These are phyloP conservation scores for Tephrocybe sp. DNA, from an alignment of 768 basidiomycete species.

Conservation along the genomic window DNA sequence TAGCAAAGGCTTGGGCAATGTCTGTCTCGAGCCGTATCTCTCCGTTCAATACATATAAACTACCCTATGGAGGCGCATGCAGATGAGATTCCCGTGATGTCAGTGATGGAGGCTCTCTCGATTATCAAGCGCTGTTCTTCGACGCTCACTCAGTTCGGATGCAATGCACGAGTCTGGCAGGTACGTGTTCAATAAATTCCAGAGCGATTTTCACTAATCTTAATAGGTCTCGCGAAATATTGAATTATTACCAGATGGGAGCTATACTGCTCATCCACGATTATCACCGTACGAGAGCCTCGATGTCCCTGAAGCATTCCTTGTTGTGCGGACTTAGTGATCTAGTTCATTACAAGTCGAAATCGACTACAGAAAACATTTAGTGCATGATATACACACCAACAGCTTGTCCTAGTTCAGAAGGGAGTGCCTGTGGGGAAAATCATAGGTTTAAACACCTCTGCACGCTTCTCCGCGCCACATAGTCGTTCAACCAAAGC, in stretches of 20 bases:
- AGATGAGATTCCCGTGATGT: conserved; percentile 30
- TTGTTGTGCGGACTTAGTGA: conserved; percentile 56
- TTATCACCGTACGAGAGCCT: conserved; percentile 60
- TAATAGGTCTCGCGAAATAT: conserved; percentile 48
- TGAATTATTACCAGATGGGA: conserved; percentile 35
- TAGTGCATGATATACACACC: too few relatives aligned
- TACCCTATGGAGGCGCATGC: conserved; percentile 34
- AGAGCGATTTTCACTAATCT: background rate
- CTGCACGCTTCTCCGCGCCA: conserved; percentile 59
- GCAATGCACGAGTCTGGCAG: conserved; percentile 70
- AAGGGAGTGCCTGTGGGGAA: conserved; percentile 60
- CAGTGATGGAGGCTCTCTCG: conserved; percentile 34
- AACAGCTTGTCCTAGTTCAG: too few relatives aligned
- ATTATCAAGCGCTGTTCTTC: conserved; percentile 52
- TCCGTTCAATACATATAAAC: conserved; percentile 65
- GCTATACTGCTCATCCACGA: conserved; percentile 32
- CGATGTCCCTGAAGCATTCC: conserved; percentile 71
- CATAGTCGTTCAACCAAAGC: conserved; percentile 72
- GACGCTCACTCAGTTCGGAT: conserved; percentile 62
- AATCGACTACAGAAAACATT: too few relatives aligned
- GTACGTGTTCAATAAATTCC: conserved; percentile 31
- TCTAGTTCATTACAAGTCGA: too few relatives aligned
- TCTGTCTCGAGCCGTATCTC: conserved; percentile 42
- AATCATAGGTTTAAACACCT: conserved; percentile 67
- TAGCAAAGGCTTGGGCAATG: conserved; percentile 41